Base-by-base conservation (phyloP, 1,284 basidiomycete genomes). In the Fomitopsis palustris region DNA sequence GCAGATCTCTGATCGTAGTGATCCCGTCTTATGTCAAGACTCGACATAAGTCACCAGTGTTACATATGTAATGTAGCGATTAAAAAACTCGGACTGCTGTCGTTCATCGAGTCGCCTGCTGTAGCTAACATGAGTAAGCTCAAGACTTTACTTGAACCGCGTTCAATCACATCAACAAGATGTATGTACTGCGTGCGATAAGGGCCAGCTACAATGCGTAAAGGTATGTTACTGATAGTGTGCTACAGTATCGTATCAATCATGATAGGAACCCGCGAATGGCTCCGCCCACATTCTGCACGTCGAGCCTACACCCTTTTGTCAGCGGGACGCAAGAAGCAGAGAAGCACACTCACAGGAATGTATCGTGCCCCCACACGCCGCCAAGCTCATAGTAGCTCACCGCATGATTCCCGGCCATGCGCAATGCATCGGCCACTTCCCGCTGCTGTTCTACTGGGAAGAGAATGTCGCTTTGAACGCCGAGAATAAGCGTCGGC, bases 361-460 rank as follows among this genome's bases (percentile, higher is more conserved):
- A 99, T 29, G 95, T 98, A 76, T 99, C 96, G 70, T 96, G 94
- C 2, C 97, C 97, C 93, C 95, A 98, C 16, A 98, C 96, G 4
- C 96, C 95, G 41, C 97, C 96, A 8, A 99, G 83, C 77, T 99
- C 97, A 74, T 96, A 99, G 75, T 98, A 99, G 60, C 92, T 90
- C 33, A 99, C 97, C 61, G 82, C 78, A 21, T 85, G 75, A 73
- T 96, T 96, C 0, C 96, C 96, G 1, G 90, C 86, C 81, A 96
- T 85, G 61, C 94, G 82, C 62, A 99, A 75, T 31, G 95, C 96
- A 73, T 98, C 95, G 4, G 92, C 95, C 23, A 98, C 80, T 75
- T 99, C 96, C 31, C 96, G 81, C 74, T 99, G 97, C 75, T 99
- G 96, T 70, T 98, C 96, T 6, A 98, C 93, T 0, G 96, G 94